Percentiles rank a stretch among this genome's conserved stretches.
Conservation (phyloP, 257 asterid genomes). For the Primulina eburnea region DNA sequence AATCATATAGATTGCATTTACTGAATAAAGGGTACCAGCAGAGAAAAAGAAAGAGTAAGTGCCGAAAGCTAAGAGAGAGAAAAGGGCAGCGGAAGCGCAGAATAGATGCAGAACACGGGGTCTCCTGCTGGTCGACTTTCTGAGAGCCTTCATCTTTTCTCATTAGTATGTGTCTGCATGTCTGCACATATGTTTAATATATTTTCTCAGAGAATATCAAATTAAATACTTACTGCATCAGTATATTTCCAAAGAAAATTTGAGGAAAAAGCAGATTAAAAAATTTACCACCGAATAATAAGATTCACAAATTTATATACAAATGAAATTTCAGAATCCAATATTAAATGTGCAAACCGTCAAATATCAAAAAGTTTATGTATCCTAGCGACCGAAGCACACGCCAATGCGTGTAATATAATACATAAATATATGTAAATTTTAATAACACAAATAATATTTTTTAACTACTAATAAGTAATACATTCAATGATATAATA, state of each 20-base stretch:
- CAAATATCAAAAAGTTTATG: background rate
- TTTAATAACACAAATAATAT: too few relatives aligned
- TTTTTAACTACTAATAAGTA: too few relatives aligned
- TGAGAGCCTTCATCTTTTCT: conserved; percentile 36
- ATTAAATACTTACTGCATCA: background rate
- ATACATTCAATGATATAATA: too few relatives aligned
- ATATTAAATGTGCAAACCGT: too few relatives aligned
- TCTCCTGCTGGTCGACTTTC: conserved; percentile 36
- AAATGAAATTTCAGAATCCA: background rate
- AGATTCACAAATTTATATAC: background rate
- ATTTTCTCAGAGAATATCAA: background rate
- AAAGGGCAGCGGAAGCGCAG: conserved; percentile 57
- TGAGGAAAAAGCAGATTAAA: background rate
- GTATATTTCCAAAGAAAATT: too few relatives aligned
- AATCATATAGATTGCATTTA: background rate
- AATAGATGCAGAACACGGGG: conserved; percentile 58
- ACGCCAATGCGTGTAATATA: too few relatives aligned
- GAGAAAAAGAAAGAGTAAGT: conserved; percentile 50
- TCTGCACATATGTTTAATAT: background rate
- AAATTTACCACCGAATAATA: background rate
- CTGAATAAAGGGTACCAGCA: conserved; percentile 32
- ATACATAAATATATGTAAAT: too few relatives aligned
- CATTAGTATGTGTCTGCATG: background rate
- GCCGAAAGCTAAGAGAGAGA: conserved; percentile 63
- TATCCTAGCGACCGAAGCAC: too few relatives aligned